Base-by-base conservation (phyloP, 2,329 filamentous ascomycete genomes). In the Coniosporium tulheliwenetii region DNA sequence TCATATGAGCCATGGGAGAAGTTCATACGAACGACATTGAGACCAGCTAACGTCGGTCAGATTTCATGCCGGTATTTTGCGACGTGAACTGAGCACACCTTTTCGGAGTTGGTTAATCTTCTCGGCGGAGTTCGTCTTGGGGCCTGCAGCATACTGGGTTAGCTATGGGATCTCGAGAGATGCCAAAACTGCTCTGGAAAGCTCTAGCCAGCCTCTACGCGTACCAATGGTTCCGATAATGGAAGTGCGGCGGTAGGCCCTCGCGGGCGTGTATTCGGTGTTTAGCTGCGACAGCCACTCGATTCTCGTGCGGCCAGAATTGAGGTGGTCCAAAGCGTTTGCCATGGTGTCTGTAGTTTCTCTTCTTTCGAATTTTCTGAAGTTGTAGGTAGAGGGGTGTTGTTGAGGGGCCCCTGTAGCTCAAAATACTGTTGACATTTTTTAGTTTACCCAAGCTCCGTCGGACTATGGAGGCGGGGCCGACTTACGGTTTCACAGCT, bases 11-110 rank as follows among this genome's bases (percentile, higher is more conserved):
- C 85, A 66, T 93, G 85, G 50, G 83, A 94, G 64, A 96, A 96
- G 81, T 98, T 98, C 91, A 98, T 98, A 70, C 91, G 89, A 53
- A 96, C 91, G 52, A 98, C 86, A 68, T 96, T 96, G 57, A 96
- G 80, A 66, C 91, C 91, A 50, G 81, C 81, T 69, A 48, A 51
- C 53, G 39, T 42, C 10, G 35, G 37, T 47, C 38, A 51, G 40
- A 38, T 37, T 39, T 15, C 16, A 10, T 37, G 16, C 34, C 15
- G 19, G 10, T 30, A 26, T 36, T 8, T 8, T n/a, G 15, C 10
- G 31, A 42, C 26, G 29, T 12, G 19, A 14, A 2, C n/a, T 14
- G 14, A 30, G 47, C 56, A 43, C 60, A 71, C 70, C 66, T 59
- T 73, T 75, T 63, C 89, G 85, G 56, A 98, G 83, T 63, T 79